Evolutionary conservation across 2,329 filamentous ascomycete genomes (phyloP), one percentile per base, ranked within the genome.

Genomic region (Aotearoamyces nothofagi): DNA sequence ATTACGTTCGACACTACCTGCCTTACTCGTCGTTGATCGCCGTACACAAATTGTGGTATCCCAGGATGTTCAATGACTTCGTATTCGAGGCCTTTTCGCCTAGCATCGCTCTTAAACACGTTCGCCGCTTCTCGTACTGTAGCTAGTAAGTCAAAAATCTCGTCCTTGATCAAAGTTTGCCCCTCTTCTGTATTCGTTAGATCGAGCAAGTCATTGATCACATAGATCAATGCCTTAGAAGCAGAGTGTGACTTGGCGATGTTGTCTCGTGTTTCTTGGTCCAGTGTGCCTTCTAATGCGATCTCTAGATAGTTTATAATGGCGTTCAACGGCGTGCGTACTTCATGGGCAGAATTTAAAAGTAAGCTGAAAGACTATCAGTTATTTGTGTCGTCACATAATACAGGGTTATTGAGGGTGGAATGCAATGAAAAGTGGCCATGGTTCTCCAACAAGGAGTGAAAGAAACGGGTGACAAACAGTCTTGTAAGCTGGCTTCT

Each of bases 231-330:
- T 0, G 83, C 92, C 45, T 92, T 92, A 0, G 84, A 93, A 4
- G 84, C 84, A 1, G 83, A 92, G 47, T 93, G 81, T 1, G 84
- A 92, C 40, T 74, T 78, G 1, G 78, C 66, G 5, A 93, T 57
- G 35, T 90, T 92, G 4, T 93, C 84, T 12, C 86, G 63, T 0
- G 81, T 92, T 45, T 92, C 84, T 10, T 69, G 58, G 38, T 92
- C 84, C 3, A 93, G 57, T 0, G 62, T 57, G 0, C 83, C 82
- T 53, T 93, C 84, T 1, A 93, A 56, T 0, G 84, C 84, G 38
- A 93, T 92, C 42, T 93, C 84, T 1, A 93, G 65, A 40, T 92
- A 93, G 42, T 93, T 93, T 52, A 93, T 92, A 44, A 93, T 92
- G 10, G 84, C 84, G 44, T 93, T 93, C 2, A 93, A 56, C 0